A percentile compares a stretch with the other conserved stretches of the same genome.
phyloP scores from a whole-genome alignment of 305 asterid species.

The Fraxinus sp. region DNA sequence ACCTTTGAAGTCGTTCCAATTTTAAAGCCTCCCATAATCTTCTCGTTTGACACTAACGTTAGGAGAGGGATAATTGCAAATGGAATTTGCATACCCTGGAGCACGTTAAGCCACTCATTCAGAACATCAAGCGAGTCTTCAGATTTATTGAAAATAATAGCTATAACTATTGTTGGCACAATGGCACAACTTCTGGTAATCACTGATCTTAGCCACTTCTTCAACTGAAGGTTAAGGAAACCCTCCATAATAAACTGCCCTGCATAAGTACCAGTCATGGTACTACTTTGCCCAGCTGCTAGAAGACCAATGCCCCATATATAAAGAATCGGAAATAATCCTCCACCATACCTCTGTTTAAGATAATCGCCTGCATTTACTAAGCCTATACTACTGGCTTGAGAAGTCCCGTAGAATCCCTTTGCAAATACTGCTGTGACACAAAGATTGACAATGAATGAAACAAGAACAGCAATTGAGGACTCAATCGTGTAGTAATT shows the following conservation, averaged over 20 bases:
- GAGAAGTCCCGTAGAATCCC: conserved; percentile 53
- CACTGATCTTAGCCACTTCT: conserved; percentile 64
- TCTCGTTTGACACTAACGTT: conserved; percentile 57
- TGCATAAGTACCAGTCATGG: conserved; percentile 76
- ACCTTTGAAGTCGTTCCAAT: conserved; percentile 62
- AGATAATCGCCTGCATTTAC: conserved; percentile 70
- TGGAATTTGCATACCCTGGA: conserved; percentile 69
- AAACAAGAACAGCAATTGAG: conserved; percentile 49
- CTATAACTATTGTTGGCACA: conserved; percentile 56
- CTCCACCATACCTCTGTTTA: conserved; percentile 62
- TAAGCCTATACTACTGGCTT: conserved; percentile 54
- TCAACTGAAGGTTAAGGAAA: conserved; percentile 59
- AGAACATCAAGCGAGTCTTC: conserved; percentile 57
- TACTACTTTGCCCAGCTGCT: conserved; percentile 86
- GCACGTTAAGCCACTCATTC: conserved; percentile 64
- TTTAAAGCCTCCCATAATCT: conserved; percentile 56
- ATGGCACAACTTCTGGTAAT: conserved; percentile 74
- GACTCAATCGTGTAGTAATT: conserved; percentile 75
- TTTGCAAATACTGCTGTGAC: conserved; percentile 72
- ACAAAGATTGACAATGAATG: conserved; percentile 63
- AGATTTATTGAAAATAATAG: conserved; percentile 53
- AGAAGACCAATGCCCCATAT: conserved; percentile 75
- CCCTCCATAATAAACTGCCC: conserved; percentile 87
- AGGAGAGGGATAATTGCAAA: conserved; percentile 67
- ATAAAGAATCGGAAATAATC: conserved; percentile 59